These are phyloP conservation scores for Hemisphaericaspora xylanilytica DNA, from an alignment of 1,139 yeast species.

Conservation along the genomic window DNA sequence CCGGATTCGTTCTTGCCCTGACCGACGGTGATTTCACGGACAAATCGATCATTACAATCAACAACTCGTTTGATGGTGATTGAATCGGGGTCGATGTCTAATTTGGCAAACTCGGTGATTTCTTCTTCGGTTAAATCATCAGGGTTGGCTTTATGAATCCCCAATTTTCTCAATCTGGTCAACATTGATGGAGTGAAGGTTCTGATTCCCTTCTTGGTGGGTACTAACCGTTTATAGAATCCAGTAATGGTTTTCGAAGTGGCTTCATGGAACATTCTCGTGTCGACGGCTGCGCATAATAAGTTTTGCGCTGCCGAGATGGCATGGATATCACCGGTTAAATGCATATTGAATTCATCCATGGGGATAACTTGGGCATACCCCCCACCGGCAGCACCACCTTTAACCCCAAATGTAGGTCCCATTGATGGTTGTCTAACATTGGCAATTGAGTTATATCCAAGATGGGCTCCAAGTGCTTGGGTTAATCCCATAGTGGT, in stretches of 20 bases:
- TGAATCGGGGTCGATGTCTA: slow-evolving; percentile 69
- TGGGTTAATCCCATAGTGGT: slow-evolving; percentile 79
- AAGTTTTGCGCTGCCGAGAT: slow-evolving; percentile 77
- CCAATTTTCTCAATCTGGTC: slow-evolving; percentile 59
- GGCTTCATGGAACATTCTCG: slow-evolving; percentile 76
- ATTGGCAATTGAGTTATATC: slow-evolving; percentile 68
- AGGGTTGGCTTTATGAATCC: slow-evolving; percentile 64
- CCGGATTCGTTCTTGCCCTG: slow-evolving; percentile 68
- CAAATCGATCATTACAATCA: slow-evolving; percentile 76
- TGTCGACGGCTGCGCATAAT: slow-evolving; percentile 80
- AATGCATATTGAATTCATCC: slow-evolving; percentile 85
- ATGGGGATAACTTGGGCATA: slow-evolving; percentile 82
- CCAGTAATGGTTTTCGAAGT: slow-evolving; percentile 66
- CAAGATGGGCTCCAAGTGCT: slow-evolving; percentile 74
- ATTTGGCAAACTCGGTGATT: slow-evolving; percentile 56
- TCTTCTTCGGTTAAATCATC: slow-evolving; percentile 69
- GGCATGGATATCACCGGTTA: slow-evolving; percentile 84
- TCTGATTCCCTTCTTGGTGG: slow-evolving; percentile 64
- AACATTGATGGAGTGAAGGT: slow-evolving; percentile 66
- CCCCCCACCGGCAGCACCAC: slow-evolving; percentile 91
- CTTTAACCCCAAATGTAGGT: slow-evolving; percentile 83
- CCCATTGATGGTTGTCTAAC: slow-evolving; percentile 89
- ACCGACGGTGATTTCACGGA: slow-evolving; percentile 73
- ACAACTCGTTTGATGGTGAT: slow-evolving; percentile 77
- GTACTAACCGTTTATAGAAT: slow-evolving; percentile 69